Conservation (phyloP, 108 stramenopile species). For the Nitzschia inconspicua region DNA sequence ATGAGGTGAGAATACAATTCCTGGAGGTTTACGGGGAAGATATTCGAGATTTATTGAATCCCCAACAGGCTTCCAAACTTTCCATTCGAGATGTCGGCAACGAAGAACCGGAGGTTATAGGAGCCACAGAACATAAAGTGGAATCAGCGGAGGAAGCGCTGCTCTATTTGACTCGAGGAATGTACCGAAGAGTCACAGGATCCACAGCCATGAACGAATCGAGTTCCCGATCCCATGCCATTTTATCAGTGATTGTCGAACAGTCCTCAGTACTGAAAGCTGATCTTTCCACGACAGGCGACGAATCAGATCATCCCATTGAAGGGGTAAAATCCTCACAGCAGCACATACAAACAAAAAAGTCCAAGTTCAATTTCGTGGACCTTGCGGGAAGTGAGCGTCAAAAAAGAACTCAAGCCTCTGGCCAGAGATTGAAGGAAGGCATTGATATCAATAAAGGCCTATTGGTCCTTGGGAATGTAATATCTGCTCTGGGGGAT, state of each 20-base stretch:
- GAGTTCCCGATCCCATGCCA: constrained; percentile 81
- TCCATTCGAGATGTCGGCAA: constrained; percentile 64
- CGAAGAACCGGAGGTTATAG: constrained; percentile 82
- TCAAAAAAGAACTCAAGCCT: constrained; percentile 69
- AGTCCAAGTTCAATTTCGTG: constrained; percentile 76
- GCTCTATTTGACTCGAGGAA: constrained; percentile 75
- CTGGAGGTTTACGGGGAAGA: constrained; percentile 87
- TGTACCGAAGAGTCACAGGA: constrained; percentile 81
- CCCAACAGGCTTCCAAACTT: constrained; percentile 36
- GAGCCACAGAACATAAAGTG: constrained; percentile 73
- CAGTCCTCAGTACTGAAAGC: constrained; percentile 52
- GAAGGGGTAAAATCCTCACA: neutral
- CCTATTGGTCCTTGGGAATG: constrained; percentile 94
- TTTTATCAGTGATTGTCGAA: constrained; percentile 82
- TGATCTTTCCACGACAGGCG: constrained; percentile 5
- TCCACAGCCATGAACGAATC: constrained; percentile 91
- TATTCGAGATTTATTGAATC: constrained; percentile 86
- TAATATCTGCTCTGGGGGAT: constrained; percentile 92
- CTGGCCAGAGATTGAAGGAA: constrained; percentile 87
- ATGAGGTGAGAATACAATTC: constrained; percentile 73
- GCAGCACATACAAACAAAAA: constrained; percentile 20
- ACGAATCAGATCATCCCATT: neutral
- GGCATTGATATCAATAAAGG: constrained; percentile 97
- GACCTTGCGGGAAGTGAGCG: constrained; percentile 94
- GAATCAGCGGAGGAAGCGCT: constrained; percentile 81